A percentile compares a stretch with the other conserved stretches of the same genome.
These are phyloP conservation scores for Dioscorea zingiberensis DNA, from an alignment of 106 monocot species.

Conservation along the genomic window DNA sequence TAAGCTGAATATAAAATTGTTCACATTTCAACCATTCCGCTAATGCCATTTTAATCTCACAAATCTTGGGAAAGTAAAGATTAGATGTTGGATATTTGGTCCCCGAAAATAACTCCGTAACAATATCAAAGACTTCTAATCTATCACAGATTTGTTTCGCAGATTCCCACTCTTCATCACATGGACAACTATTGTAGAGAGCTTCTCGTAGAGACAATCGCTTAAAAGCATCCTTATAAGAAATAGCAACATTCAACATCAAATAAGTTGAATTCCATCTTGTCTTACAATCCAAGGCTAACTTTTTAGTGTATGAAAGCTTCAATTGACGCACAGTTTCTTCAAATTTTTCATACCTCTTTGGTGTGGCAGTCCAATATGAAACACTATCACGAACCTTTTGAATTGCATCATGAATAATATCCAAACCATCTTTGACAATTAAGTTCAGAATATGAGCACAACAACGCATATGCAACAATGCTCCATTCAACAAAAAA, in stretches of 20 bases:
- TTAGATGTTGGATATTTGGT: constrained; percentile 18
- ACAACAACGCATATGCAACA: constrained; percentile 16
- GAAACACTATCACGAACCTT: constrained; percentile 11
- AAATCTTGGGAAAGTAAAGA: constrained; percentile 8
- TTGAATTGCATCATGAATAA: constrained; percentile 7
- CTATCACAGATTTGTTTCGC: constrained; percentile 13
- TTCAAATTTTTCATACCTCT: constrained; percentile 14
- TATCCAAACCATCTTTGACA: constrained; percentile 14
- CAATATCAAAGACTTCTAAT: not conserved
- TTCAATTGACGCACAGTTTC: not conserved
- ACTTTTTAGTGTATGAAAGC: not conserved
- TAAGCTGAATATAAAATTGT: not conserved
- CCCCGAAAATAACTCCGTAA: not conserved
- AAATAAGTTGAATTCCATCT: constrained; percentile 11
- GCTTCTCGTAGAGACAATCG: not conserved
- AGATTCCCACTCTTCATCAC: constrained; percentile 8
- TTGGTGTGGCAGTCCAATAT: constrained; percentile 8
- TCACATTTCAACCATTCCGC: not conserved
- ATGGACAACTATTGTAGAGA: not conserved
- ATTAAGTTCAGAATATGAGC: constrained; percentile 24
- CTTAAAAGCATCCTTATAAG: constrained; percentile 9
- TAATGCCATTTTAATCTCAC: constrained; percentile 5
- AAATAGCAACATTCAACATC: not conserved
- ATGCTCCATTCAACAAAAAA: not conserved
- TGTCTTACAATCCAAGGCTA: constrained; percentile 6